Conservation (phyloP, 441 rosid genomes). For the Arabidopsis lyrata region DNA sequence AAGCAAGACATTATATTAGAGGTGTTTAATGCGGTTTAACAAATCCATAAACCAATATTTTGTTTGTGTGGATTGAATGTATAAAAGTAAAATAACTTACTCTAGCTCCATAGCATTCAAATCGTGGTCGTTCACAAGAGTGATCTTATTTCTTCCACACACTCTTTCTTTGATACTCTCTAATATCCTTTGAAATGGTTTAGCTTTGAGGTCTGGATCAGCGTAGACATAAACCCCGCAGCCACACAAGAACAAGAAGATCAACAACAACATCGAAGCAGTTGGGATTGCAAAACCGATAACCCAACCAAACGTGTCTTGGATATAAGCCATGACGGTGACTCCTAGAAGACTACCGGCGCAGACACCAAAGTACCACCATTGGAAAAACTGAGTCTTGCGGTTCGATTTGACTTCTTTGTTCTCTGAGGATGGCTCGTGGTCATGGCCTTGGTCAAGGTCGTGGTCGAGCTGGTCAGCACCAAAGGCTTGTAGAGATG, state of each 20-base stretch:
- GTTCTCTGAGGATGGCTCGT: constrained; percentile 58
- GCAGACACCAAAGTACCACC: constrained; percentile 95
- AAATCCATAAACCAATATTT: not conserved
- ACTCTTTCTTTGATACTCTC: constrained; percentile 50
- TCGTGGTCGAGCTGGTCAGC: constrained; percentile 79
- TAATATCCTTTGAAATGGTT: constrained; percentile 41
- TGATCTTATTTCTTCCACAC: constrained; percentile 49
- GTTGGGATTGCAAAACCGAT: constrained; percentile 86
- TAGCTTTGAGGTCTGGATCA: constrained; percentile 36
- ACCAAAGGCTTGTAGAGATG: constrained; percentile 91
- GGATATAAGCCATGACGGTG: constrained; percentile 83
- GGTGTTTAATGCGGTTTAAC: constrained; percentile 1
- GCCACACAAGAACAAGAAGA: constrained; percentile 63
- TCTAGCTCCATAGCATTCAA: constrained; percentile 65
- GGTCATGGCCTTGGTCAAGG: constrained; percentile 44
- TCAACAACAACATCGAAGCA: constrained; percentile 67
- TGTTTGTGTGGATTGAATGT: not conserved
- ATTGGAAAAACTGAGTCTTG: constrained; percentile 74
- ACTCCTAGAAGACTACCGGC: constrained; percentile 89
- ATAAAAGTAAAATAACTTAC: constrained; percentile 53
- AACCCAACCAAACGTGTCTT: constrained; percentile 93
- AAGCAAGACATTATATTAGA: constrained; percentile 1
- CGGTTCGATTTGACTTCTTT: constrained; percentile 51
- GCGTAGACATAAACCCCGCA: constrained; percentile 54
- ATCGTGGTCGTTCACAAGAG: constrained; percentile 48